phyloP scores from a whole-genome alignment of 1,139 yeast genomes.

The Geotrichum aggregatum region DNA sequence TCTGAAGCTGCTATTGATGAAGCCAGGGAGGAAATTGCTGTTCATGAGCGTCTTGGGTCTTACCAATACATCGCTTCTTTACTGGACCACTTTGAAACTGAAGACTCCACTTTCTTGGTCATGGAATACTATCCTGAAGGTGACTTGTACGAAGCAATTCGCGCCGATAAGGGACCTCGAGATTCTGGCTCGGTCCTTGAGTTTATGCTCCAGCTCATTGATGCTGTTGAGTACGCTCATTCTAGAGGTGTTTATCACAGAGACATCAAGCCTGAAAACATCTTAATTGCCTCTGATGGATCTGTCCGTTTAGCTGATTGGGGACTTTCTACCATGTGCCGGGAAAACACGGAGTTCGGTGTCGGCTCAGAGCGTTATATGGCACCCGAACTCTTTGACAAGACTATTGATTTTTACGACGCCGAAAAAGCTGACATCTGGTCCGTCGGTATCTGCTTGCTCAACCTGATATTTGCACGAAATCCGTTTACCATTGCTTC shows the following conservation, averaged over 20 bases:
- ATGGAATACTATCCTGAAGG: constrained; percentile 89
- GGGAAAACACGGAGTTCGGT: constrained; percentile 70
- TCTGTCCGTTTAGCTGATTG: constrained; percentile 81
- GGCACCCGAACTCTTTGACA: constrained; percentile 83
- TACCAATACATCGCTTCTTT: constrained; percentile 63
- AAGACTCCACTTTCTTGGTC: constrained; percentile 50
- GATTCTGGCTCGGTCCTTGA: constrained; percentile 50
- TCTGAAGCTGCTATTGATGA: constrained; percentile 41
- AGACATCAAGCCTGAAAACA: constrained; percentile 87
- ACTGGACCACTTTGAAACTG: constrained; percentile 70
- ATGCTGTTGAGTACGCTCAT: constrained; percentile 77
- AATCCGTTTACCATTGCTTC: constrained; percentile 84
- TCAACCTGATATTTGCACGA: constrained; percentile 83
- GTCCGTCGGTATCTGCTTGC: constrained; percentile 84
- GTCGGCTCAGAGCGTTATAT: constrained; percentile 93
- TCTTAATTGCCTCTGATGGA: constrained; percentile 64
- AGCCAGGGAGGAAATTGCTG: constrained; percentile 73
- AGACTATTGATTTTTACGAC: constrained; percentile 58
- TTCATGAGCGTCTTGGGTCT: constrained; percentile 62
- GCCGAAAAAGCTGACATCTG: constrained; percentile 88
- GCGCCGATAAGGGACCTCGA: constrained; percentile 68
- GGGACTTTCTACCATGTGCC: constrained; percentile 78
- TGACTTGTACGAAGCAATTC: constrained; percentile 89
- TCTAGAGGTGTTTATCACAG: constrained; percentile 71
- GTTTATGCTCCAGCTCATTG: constrained; percentile 70